Percentiles rank a stretch among this genome's conserved stretches.
Evolutionary conservation across 148 eudicot species (phyloP).

Genomic region (Amaranthus palmeri): DNA sequence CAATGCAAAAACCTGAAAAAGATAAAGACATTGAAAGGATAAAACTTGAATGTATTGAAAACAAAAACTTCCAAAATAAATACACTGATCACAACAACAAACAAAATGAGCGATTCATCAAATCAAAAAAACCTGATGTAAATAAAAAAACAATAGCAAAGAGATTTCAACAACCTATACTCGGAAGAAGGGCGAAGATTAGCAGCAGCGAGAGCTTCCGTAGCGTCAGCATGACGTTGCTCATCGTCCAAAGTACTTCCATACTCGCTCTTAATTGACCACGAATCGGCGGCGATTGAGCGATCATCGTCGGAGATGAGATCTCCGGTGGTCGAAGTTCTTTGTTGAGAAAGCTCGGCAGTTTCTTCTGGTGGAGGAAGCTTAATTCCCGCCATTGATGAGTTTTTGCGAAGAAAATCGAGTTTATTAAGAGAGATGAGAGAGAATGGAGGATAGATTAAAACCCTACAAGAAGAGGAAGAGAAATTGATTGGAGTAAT

Average conservation of each 20-base stretch:
- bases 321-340: constrained; percentile 54
- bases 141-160: background rate
- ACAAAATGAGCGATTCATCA: background rate
- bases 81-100: background rate
- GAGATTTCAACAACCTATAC: constrained; percentile 44
- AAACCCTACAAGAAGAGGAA: constrained; percentile 28
- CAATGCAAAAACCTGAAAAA: no score
- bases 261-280: constrained; percentile 98
- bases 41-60: no score
- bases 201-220: constrained; percentile 85
- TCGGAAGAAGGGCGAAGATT: constrained; percentile 67
- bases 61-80: background rate
- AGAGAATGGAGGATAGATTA: constrained; percentile 8
- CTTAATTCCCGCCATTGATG: constrained; percentile 70
- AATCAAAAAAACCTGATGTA: constrained; percentile 1
- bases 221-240: constrained; percentile 94
- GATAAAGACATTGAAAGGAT: no score
- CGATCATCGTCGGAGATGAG: constrained; percentile 98
- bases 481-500: constrained; percentile 15
- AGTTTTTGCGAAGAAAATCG: no score
- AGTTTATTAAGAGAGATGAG: background rate
- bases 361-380: constrained; percentile 56
- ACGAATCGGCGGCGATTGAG: constrained; percentile 90
- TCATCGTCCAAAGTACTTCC: constrained; percentile 94
- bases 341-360: constrained; percentile 51